Evolutionary conservation across 2,329 filamentous ascomycete genomes (phyloP).

Genomic region (Westerdykella ornata): DNA sequence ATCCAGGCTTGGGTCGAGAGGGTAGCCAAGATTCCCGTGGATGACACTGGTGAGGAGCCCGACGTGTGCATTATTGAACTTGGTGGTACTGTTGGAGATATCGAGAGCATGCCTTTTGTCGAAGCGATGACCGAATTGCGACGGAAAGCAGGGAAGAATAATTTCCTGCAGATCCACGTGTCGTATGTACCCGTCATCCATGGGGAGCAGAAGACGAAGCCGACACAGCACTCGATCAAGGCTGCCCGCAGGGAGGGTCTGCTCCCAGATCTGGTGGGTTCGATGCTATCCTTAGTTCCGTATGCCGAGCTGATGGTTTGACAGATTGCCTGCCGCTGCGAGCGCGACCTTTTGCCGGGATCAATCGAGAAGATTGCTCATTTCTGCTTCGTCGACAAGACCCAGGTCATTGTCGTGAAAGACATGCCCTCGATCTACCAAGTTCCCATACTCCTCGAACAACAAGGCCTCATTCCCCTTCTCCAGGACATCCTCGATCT

Average conservation of each 20-base stretch:
- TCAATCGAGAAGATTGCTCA: slow-evolving; percentile 83
- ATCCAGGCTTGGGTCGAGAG: slow-evolving; percentile 91
- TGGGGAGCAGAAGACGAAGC: slow-evolving; percentile 90
- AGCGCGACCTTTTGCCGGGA: slow-evolving; percentile 61
- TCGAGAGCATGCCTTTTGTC: slow-evolving; percentile 81
- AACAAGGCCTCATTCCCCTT: slow-evolving; percentile 67
- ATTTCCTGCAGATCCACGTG: slow-evolving; percentile 86
- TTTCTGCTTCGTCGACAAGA: slow-evolving; percentile 77
- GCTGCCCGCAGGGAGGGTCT: slow-evolving; percentile 73
- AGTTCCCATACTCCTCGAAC: slow-evolving; percentile 82
- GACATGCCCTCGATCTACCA: slow-evolving; percentile 90
- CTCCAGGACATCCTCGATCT: slow-evolving; percentile 61
- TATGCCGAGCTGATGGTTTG: not conserved
- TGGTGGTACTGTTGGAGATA: slow-evolving; percentile 67
- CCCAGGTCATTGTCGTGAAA: slow-evolving; percentile 80
- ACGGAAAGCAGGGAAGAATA: slow-evolving; percentile 63
- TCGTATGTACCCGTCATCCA: slow-evolving; percentile 73
- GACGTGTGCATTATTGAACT: slow-evolving; percentile 86
- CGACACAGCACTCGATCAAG: slow-evolving; percentile 85
- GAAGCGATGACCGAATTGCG: slow-evolving; percentile 77
- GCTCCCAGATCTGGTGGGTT: slow-evolving; percentile 52
- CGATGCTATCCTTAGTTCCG: not conserved
- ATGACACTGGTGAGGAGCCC: slow-evolving; percentile 72
- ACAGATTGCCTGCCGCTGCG: slow-evolving; percentile 87
- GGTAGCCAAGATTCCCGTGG: slow-evolving; percentile 77